These are phyloP conservation scores for Fistulifera pelliculosa DNA, from an alignment of 108 stramenopile genomes.

Conservation along the genomic window DNA sequence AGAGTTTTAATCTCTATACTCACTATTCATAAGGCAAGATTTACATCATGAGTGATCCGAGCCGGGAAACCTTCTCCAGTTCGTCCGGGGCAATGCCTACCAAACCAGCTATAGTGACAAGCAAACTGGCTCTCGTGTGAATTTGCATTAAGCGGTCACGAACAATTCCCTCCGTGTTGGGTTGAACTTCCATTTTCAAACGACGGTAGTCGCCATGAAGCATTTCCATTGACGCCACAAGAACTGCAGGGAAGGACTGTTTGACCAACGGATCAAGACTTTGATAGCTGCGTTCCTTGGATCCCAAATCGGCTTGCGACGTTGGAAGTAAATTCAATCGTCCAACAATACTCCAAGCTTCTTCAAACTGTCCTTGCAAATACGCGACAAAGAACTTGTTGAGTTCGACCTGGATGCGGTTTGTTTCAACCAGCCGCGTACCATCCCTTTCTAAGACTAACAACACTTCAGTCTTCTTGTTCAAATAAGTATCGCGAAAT, in stretches of 20 bases:
- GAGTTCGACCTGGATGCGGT: constrained; percentile 54
- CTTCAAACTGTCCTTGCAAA: constrained; percentile 39
- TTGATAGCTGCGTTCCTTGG: constrained; percentile 24
- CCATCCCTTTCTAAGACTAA: constrained; percentile 41
- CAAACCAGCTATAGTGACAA: constrained; percentile 66
- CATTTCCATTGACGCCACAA: constrained; percentile 30
- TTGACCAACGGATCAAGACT: constrained; percentile 27
- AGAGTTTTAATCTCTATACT: too few species aligned
- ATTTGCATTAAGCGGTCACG: constrained; percentile 39
- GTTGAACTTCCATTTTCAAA: background rate
- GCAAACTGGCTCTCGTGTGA: constrained; percentile 38
- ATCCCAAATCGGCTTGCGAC: constrained; percentile 20
- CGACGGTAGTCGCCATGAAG: constrained; percentile 26
- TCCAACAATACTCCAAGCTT: constrained; percentile 27
- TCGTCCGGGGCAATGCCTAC: constrained; percentile 22
- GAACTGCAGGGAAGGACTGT: constrained; percentile 18
- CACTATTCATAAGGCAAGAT: background rate
- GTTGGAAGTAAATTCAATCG: constrained; percentile 29
- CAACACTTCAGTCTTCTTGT: constrained; percentile 21
- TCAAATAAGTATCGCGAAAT: constrained; percentile 50
- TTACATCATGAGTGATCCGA: constrained; percentile 33
- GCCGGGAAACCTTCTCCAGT: constrained; percentile 15
- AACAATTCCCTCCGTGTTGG: background rate
- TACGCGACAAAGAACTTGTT: constrained; percentile 53
- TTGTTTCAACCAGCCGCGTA: constrained; percentile 39